Base-by-base conservation (phyloP, 2,329 filamentous ascomycete genomes). In the Thelonectria olida region DNA sequence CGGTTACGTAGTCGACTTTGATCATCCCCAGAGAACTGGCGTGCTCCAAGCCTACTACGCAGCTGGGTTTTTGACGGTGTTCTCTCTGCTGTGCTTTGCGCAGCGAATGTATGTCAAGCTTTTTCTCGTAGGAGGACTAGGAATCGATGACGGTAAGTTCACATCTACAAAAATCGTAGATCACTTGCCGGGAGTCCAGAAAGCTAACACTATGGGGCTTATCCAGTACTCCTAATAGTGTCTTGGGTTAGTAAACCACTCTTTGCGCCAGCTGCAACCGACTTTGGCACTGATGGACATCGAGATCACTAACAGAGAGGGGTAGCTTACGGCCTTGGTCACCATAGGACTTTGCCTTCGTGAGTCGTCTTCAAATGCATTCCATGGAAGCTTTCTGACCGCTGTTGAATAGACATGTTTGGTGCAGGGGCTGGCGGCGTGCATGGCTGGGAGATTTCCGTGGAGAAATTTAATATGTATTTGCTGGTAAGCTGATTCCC, bases 381-480 rank as follows among this genome's bases (percentile, higher is more conserved):
- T n/a, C n/a, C n/a, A 22, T 36, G 25, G 15, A 5, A 19, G 12
- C 23, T 42, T n/a, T 7, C 15, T 48, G 31, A 42, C 10, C 15
- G 10, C 12, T 6, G 45, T 22, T 10, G 2, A 19, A 6, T 15
- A 75, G 73, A 74, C 25, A 73, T 72, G 66, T 74, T 75, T 23
- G 71, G 69, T 7, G 42, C 27, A 4, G 65, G 63, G 3, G 63
- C 60, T 23, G 72, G 70, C 8, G 74, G 74, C 7, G 70, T 74
- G 1, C 74, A 76, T 20, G 66, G 53, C 0, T 76, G 74, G 74
- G 74, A 76, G 51, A 73, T 75, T 2, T 55, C 74, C 0, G 56
- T 74, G 9, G 61, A 67, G 0, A 66, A 67, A 15, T 74, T 69
- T 53, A 72, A 72, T 38, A 49, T 54, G 3, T 74, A 71, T 27